These are phyloP conservation scores for Penicillium sp. DNA, from an alignment of 2,329 filamentous ascomycete species.

Conservation along the genomic window DNA sequence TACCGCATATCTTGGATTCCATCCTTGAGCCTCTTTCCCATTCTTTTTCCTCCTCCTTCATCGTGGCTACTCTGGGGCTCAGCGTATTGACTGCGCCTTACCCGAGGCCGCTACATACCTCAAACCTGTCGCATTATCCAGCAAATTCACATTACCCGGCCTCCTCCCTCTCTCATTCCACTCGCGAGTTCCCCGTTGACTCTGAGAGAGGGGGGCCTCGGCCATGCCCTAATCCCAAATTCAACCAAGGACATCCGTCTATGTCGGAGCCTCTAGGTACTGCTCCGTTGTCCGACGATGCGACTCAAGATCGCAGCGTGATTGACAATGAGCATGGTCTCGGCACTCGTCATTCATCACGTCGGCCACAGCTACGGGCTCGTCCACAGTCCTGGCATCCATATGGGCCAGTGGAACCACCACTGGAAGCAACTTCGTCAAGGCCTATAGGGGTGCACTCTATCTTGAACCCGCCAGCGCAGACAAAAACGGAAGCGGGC, in stretches of 20 bases:
- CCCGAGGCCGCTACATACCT: constrained; percentile 30
- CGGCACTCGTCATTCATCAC: constrained; percentile 15
- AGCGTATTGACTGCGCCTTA: constrained; percentile 37
- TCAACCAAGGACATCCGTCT: constrained; percentile 33
- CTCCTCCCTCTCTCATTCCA: constrained; percentile 40
- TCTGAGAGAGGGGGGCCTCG: constrained; percentile 41
- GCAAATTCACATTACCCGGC: constrained; percentile 23
- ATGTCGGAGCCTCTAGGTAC: constrained; percentile 40
- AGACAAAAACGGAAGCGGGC: constrained; percentile 18
- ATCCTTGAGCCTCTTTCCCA: constrained; percentile 1
- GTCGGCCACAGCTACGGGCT: constrained; percentile 27
- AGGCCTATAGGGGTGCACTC: constrained; percentile 43
- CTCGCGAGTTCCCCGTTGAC: constrained; percentile 32
- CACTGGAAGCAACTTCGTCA: constrained; percentile 27
- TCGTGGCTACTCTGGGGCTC: constrained; percentile 43
- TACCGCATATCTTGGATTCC: background rate
- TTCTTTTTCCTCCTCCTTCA: constrained; percentile 22
- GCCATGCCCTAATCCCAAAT: constrained; percentile 37
- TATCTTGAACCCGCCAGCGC: constrained; percentile 40
- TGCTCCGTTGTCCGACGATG: constrained; percentile 31
- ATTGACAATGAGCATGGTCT: constrained; percentile 23
- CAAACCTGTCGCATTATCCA: constrained; percentile 31
- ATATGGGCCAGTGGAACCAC: constrained; percentile 37
- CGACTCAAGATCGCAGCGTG: constrained; percentile 20
- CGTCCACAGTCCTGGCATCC: constrained; percentile 39